Conservation (phyloP, 805 yeast genomes). For the Hanseniaspora osmophila region DNA sequence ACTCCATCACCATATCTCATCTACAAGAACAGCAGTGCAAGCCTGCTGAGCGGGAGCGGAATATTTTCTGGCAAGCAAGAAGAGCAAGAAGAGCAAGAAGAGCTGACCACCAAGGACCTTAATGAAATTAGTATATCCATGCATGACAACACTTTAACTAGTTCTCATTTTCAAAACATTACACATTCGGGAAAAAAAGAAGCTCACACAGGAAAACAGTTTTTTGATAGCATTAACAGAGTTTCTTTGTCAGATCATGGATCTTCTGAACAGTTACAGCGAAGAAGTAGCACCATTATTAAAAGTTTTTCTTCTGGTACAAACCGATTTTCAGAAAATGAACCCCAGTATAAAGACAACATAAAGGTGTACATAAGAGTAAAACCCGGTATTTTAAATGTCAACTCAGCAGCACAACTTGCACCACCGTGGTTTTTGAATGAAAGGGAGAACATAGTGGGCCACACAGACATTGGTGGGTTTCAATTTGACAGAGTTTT, state of each 20-base stretch:
- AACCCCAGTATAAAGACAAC: not conserved
- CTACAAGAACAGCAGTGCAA: too few species aligned
- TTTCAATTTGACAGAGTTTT: constrained; percentile 74
- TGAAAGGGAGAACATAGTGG: constrained; percentile 27
- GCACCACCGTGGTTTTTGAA: not conserved
- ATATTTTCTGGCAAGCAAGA: not conserved
- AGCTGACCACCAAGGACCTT: not conserved
- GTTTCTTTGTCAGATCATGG: too few species aligned
- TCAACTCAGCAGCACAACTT: too few species aligned
- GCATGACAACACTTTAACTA: constrained; percentile 1
- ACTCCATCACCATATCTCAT: too few species aligned
- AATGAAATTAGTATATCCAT: not conserved
- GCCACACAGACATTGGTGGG: constrained; percentile 42
- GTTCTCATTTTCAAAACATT: not conserved
- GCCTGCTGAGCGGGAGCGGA: too few species aligned
- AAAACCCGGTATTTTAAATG: constrained; percentile 34
- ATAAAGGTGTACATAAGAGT: constrained; percentile 59
- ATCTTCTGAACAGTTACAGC: too few species aligned
- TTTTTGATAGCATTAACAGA: too few species aligned
- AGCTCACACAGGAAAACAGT: too few species aligned
- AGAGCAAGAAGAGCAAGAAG: not conserved
- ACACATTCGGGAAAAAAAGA: too few species aligned
- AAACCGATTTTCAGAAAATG: too few species aligned
- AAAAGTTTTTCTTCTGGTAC: too few species aligned
- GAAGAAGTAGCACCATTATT: too few species aligned